phyloP scores from a whole-genome alignment of 2,329 filamentous ascomycete genomes.

The Xylariomycetidae sp. region DNA sequence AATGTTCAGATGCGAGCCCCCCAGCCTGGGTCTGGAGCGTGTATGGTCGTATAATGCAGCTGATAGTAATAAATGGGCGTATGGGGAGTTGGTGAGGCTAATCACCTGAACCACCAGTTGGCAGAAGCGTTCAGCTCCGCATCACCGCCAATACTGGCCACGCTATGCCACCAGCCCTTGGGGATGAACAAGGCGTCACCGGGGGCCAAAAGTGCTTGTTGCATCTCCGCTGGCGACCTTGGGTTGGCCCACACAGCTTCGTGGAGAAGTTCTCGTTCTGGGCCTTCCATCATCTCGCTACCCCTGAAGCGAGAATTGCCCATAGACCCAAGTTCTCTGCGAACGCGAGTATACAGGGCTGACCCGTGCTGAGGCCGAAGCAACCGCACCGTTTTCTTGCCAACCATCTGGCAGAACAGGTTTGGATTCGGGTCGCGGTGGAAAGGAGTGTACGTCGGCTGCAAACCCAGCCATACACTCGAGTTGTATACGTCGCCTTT shows the following conservation, averaged over 20 bases:
- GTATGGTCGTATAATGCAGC: no score
- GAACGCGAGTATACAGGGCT: constrained; percentile 53
- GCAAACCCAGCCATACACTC: constrained; percentile 81
- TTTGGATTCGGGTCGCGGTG: constrained; percentile 95
- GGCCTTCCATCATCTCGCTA: constrained; percentile 85
- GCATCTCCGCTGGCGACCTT: constrained; percentile 14
- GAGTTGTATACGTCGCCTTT: constrained; percentile 81
- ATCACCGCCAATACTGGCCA: constrained; percentile 52
- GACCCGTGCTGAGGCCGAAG: constrained; percentile 59
- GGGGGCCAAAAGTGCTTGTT: constrained; percentile 51
- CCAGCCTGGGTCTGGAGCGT: no score
- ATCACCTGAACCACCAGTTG: constrained; percentile 77
- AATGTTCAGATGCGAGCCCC: no score
- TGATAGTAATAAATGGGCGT: no score
- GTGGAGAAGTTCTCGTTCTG: constrained; percentile 61
- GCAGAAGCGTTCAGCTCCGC: constrained; percentile 38
- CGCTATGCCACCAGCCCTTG: constrained; percentile 81
- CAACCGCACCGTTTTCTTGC: constrained; percentile 67
- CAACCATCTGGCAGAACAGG: constrained; percentile 75
- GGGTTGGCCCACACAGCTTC: constrained; percentile 62
- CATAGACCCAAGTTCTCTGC: constrained; percentile 30
- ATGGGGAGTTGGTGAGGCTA: no score
- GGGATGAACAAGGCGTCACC: constrained; percentile 77
- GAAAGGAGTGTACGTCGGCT: constrained; percentile 83
- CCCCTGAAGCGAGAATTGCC: constrained; percentile 56